phyloP scores from a whole-genome alignment of 2,329 filamentous ascomycete genomes.

The Phialocephala sp. region DNA sequence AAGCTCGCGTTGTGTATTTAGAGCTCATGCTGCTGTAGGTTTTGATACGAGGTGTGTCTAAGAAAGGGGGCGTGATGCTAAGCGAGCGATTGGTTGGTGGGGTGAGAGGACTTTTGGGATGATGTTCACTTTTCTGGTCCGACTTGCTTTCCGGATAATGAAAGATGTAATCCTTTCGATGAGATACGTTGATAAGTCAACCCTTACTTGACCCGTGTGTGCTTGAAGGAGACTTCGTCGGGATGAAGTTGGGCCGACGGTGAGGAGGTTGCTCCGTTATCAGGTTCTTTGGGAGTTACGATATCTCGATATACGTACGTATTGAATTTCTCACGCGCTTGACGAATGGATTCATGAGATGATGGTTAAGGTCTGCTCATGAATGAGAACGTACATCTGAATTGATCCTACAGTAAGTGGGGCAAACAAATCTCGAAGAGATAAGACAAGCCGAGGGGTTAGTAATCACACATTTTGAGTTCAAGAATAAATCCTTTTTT shows the following conservation, averaged over 20 bases:
- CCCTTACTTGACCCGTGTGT: background rate
- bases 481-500: no score
- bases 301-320: background rate
- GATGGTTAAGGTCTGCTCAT: background rate
- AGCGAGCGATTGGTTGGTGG: background rate
- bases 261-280: background rate
- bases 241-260: conserved; percentile 3
- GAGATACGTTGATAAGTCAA: background rate
- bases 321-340: background rate
- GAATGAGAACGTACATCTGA: no score
- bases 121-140: background rate
- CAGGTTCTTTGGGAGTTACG: background rate
- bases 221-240: background rate
- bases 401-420: no score
- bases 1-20: background rate
- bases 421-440: no score
- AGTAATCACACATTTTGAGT: no score
- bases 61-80: background rate
- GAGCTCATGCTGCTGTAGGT: background rate
- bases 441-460: no score
- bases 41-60: background rate
- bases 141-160: background rate
- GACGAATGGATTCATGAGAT: background rate
- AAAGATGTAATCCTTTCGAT: background rate
- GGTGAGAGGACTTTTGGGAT: background rate